Evolutionary conservation across 2,329 filamentous ascomycete species (phyloP).

Genomic region (Colletotrichum sp.): DNA sequence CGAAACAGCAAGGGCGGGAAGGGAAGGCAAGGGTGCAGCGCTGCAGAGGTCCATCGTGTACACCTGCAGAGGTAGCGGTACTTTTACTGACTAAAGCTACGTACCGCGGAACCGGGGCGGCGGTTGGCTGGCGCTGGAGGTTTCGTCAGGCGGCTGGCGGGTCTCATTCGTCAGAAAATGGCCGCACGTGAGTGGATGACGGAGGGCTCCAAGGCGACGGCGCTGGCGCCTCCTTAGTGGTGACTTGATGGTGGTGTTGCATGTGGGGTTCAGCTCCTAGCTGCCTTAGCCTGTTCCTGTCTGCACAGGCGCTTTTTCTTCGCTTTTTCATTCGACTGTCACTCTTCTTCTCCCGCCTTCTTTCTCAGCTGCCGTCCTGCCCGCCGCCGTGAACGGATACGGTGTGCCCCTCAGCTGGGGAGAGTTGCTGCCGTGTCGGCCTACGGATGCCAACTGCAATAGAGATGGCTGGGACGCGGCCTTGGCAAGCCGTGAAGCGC

Average conservation of each 20-base stretch:
- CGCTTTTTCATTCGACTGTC: background rate
- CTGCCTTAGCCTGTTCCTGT: background rate
- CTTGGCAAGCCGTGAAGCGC: background rate
- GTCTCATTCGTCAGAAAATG: background rate
- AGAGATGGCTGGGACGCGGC: background rate
- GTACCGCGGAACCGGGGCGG: background rate
- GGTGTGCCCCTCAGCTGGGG: background rate
- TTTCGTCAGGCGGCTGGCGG: constrained; percentile 4
- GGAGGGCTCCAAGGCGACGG: background rate
- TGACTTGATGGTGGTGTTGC: background rate
- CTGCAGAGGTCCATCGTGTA: background rate
- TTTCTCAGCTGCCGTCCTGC: background rate
- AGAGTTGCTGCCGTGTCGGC: background rate
- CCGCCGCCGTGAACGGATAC: background rate
- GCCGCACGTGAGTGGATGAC: constrained; percentile 10
- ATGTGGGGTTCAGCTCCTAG: background rate
- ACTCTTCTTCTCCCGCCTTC: background rate
- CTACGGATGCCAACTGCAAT: background rate
- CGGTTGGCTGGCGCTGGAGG: background rate
- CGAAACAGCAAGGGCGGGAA: constrained; percentile 11
- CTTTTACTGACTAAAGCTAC: background rate
- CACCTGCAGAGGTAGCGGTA: background rate
- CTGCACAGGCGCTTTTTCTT: background rate
- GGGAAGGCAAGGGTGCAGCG: background rate
- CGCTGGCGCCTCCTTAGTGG: background rate